Evolutionary conservation across 1,139 yeast species (phyloP), one percentile per base, ranked within the genome.

Genomic region (Magnusiomyces sp.): DNA sequence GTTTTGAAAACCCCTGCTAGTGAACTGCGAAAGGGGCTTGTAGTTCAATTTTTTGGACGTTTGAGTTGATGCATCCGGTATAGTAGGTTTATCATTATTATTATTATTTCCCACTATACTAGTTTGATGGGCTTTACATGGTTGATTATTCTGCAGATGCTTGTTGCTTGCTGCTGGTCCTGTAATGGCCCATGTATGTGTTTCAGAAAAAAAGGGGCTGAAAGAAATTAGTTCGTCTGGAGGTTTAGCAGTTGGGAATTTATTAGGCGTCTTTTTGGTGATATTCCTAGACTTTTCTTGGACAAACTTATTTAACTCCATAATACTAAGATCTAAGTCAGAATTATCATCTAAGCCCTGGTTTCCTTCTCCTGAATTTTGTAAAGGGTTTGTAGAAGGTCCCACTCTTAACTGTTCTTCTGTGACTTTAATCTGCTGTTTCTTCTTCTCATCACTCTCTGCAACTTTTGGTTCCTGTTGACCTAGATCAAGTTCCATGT

Each of bases 151-250:
- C 16, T 5, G 37, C 5, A 5, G 5, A 34, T n/a, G 16, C 37
- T 34, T 34, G 9, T 9, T 37, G 40, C 20, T 9, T 16, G 19
- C 13, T 16, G 2, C 40, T n/a, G 13, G 13, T 16, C 19, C 42
- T 19, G 31, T 16, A 40, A 14, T 29, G 9, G 34, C 29, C 29
- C 29, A 5, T 4, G 23, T 16, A 5, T 39, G 20, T 39, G 42
- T 17, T 7, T 39, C 31, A 39, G 27, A 11, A 17, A 44, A 44
- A 27, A 34, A 44, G n/a, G 46, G 46, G 16, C 46, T 44, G 31
- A 44, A 44, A 3, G 41, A 44, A 20, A 44, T 36, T 7, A 44
- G 20, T 6, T 41, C 46, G 9, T 44, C 36, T 7, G 46, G n/a
- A 2, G 45, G 16, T 17, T 42, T 31, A 2, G 45, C n/a, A 5